Evolutionary conservation across 78 protist genomes (phyloP), one percentile per base, ranked within the genome.

Genomic region (Dictyostelium brefeldianum): DNA sequence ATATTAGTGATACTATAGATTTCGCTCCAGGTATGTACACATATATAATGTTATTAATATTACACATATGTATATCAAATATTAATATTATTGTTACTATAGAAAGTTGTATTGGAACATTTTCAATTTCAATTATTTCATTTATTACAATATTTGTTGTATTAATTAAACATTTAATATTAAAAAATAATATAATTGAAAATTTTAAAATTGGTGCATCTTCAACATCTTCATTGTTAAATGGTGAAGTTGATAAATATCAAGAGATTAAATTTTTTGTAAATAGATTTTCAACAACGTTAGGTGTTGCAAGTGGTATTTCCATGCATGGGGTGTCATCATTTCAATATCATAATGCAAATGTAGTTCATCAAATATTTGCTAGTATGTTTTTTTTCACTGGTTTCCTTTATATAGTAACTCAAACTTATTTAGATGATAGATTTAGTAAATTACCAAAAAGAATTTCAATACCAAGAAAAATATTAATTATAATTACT

Each of bases 101-200:
- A 59, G 69, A 59, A 59, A 59, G 69, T n/a, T 59, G 69, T 1
- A 59, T 59, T n/a, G 69, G 69, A n/a, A n/a, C 69, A 8, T 59
- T 59, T 59, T 59, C 25, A 22, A 22, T 59, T 8, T 59, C 69
- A 20, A 59, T 59, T 9, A 2, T 29, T 22, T 25, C 69, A 22
- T 59, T 59, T 59, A 9, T 59, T 22, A 29, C 25, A 8, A 22
- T 59, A 7, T 22, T 8, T 9, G 8, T 59, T 59, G 69, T 59
- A 7, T 9, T 59, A n/a, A 6, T 59, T 22, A 59, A 59, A 22
- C 31, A 59, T 59, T n/a, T 22, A 22, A 2, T 22, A n/a, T 59
- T 59, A 59, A n/a, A 22, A 9, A 59, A n/a, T 3, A 59, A 59
- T 22, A 22, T 59, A n/a, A n/a, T 22, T 59, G 9, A 59, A 59